phyloP scores from a whole-genome alignment of 2,329 filamentous ascomycete species.

The Aspergillus puulaauensis region DNA sequence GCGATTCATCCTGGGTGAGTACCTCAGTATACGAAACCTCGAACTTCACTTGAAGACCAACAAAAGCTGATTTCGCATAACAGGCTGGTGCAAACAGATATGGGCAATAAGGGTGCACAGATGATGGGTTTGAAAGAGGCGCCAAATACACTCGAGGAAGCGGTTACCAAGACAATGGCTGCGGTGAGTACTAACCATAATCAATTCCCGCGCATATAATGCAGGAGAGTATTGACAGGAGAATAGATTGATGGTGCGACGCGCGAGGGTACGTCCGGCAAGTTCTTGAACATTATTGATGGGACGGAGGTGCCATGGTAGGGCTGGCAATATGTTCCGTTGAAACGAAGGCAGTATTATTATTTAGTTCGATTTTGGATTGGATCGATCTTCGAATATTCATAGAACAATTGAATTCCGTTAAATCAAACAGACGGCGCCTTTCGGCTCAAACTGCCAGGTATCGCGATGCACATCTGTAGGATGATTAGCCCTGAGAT shows the following conservation, averaged over 20 bases:
- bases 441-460: too few species aligned
- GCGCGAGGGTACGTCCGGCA: neutral
- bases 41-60: too few species aligned
- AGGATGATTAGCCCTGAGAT: too few species aligned
- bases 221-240: too few species aligned
- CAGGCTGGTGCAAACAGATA: conserved; percentile 6
- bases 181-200: neutral
- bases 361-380: neutral
- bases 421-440: too few species aligned
- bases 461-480: too few species aligned
- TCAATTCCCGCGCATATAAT: too few species aligned
- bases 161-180: neutral
- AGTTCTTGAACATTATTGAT: conserved; percentile 7
- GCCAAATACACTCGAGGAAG: conserved; percentile 1
- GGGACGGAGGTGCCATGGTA: conserved; percentile 10
- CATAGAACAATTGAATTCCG: too few species aligned
- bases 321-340: neutral
- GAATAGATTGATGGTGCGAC: conserved; percentile 5
- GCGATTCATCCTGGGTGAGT: conserved; percentile 9
- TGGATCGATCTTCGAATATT: neutral
- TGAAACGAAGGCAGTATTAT: neutral
- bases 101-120: conserved; percentile 1
- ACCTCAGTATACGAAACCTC: too few species aligned
- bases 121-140: neutral
- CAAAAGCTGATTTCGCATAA: neutral